Conservation (phyloP, 495 filamentous ascomycete species). For the Neurospora terricola region DNA sequence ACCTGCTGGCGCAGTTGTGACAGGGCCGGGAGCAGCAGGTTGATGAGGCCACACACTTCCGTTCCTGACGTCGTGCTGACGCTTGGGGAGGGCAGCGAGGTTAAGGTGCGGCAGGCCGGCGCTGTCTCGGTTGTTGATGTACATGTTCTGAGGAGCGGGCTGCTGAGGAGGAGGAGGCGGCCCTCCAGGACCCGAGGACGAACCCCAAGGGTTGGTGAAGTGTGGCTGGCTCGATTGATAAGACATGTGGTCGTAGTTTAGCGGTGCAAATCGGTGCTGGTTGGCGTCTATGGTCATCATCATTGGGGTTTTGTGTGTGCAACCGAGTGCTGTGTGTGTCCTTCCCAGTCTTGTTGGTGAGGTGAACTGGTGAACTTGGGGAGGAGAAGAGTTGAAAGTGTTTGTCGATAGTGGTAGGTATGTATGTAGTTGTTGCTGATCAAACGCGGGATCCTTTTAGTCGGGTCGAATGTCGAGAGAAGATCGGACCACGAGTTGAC, state of each 20-base stretch:
- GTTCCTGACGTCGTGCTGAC: slow-evolving; percentile 16
- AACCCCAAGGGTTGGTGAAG: slow-evolving; percentile 88
- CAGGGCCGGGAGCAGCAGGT: slow-evolving; percentile 58
- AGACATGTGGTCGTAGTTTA: slow-evolving; percentile 69
- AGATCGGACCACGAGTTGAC: slow-evolving; percentile 32
- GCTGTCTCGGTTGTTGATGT: slow-evolving; percentile 30
- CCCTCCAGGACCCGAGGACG: slow-evolving; percentile 26
- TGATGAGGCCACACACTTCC: slow-evolving; percentile 44
- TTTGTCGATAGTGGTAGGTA: slow-evolving; percentile 14
- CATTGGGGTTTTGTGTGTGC: slow-evolving; percentile 35
- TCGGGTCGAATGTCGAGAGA: slow-evolving; percentile 20
- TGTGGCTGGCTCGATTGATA: slow-evolving; percentile 57
- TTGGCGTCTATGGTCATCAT: slow-evolving; percentile 82
- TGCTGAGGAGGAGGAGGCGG: slow-evolving; percentile 14
- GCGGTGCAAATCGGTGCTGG: slow-evolving; percentile 70
- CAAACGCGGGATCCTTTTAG: slow-evolving; percentile 40
- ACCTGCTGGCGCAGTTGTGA: slow-evolving; percentile 62
- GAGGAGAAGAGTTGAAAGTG: slow-evolving; percentile 6
- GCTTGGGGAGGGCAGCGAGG: slow-evolving; percentile 35
- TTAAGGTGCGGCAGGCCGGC: slow-evolving; percentile 28
- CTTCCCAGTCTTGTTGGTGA: slow-evolving; percentile 11
- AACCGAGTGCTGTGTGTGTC: slow-evolving; percentile 1
- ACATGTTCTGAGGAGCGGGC: slow-evolving; percentile 43
- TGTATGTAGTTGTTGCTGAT: slow-evolving; percentile 33
- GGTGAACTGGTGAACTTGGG: not conserved